A percentile compares a stretch with the other conserved stretches of the same genome.
Evolutionary conservation across 345 rosid genomes (phyloP).

Genomic region (Camelina sativa): DNA sequence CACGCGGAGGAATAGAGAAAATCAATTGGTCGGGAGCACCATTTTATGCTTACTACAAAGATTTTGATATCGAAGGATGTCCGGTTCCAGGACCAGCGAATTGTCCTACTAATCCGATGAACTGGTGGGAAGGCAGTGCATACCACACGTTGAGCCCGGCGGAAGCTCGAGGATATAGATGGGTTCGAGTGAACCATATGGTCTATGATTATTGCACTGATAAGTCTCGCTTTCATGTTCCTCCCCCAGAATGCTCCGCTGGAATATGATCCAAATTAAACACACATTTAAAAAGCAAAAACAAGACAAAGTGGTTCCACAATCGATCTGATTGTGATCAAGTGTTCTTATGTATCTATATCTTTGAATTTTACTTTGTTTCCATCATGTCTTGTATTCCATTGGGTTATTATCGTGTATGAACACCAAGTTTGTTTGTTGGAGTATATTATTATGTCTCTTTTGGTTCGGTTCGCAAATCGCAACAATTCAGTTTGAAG

Average conservation of each 20-base stretch:
- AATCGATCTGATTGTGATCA: conserved; percentile 23
- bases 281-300: conserved; percentile 1
- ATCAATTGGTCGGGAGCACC: conserved; percentile 91
- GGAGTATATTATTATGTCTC: neutral
- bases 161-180: conserved; percentile 76
- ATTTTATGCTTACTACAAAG: conserved; percentile 78
- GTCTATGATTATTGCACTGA: conserved; percentile 86
- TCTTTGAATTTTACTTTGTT: conserved; percentile 20
- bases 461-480: neutral
- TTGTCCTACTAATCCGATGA: conserved; percentile 61
- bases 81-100: conserved; percentile 69
- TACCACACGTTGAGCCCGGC: conserved; percentile 62
- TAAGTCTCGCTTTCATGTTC: conserved; percentile 65
- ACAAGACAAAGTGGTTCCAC: neutral
- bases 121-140: conserved; percentile 80
- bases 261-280: conserved; percentile 50
- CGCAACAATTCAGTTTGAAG: neutral
- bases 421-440: neutral
- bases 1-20: conserved; percentile 91
- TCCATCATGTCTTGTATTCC: neutral
- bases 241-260: conserved; percentile 80
- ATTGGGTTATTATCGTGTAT: too few relatives aligned
- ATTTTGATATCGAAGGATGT: conserved; percentile 91
- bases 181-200: conserved; percentile 96
- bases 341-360: conserved; percentile 18